Evolutionary conservation across 106 monocot species (phyloP).

Genomic region (Dendrobium chrysotoxum): DNA sequence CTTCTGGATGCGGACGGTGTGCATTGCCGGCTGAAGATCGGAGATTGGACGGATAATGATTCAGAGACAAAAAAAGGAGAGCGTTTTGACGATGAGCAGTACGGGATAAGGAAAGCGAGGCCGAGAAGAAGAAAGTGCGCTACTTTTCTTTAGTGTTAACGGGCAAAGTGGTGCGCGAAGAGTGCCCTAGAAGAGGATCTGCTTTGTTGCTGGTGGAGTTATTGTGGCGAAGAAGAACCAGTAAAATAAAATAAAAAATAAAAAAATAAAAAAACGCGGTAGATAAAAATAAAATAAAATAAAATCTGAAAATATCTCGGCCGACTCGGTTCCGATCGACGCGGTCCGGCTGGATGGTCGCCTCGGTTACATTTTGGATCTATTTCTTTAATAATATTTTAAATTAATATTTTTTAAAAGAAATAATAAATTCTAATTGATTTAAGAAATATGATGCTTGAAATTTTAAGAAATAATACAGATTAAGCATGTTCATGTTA

Average conservation of each 20-base stretch:
- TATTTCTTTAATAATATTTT: too few species aligned
- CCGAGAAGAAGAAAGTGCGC: not conserved
- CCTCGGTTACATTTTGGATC: too few species aligned
- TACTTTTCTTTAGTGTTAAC: not conserved
- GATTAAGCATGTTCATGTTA: too few species aligned
- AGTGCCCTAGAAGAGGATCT: not conserved
- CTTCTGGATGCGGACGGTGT: not conserved
- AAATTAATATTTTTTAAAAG: too few species aligned
- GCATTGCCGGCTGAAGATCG: conserved; percentile 1
- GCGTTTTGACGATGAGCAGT: not conserved
- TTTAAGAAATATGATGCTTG: too few species aligned
- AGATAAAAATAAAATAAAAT: not conserved
- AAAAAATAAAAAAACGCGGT: not conserved
- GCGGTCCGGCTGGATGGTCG: not conserved
- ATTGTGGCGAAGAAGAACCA: not conserved
- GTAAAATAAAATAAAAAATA: not conserved
- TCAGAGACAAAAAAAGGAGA: not conserved
- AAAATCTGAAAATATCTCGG: not conserved
- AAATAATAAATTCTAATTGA: too few species aligned
- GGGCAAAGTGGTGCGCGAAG: not conserved
- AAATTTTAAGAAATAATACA: too few species aligned
- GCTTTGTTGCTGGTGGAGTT: not conserved
- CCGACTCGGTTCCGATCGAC: not conserved
- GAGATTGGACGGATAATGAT: not conserved
- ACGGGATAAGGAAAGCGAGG: not conserved